Evolutionary conservation across 257 asterid genomes (phyloP), one percentile per base, ranked within the genome.

Genomic region (Buddleja alternifolia): DNA sequence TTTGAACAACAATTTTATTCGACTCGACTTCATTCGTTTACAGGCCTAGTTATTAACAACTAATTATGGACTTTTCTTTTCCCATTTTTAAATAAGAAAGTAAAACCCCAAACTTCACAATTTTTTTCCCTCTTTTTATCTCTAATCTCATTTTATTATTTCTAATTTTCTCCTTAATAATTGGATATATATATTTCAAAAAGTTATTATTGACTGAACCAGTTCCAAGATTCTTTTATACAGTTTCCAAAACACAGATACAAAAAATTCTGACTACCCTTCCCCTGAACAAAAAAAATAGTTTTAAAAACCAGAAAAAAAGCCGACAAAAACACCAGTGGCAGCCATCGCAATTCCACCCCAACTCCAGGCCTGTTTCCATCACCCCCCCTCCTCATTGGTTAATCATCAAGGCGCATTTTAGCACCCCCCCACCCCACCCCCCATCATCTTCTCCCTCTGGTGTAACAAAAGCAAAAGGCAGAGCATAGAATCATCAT

Each of bases 371-470:
- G 83, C 75, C 90, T 67, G 25, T 78, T 81, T 81, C 70, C 81
- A 70, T 73, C 71, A 63, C 75, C 61, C 46, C 46, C 19, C 72
- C 75, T 75, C n/a, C 82, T 75, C 81, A 78, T 78, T 80, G 86
- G 82, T 86, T 80, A 82, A 85, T 80, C 84, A 80, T 83, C 82
- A 75, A 76, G 56, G 80, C 83, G 87, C 89, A 84, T 78, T 78
- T 84, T 82, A 76, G 85, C 83, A 79, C 76, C 69, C 74, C 46
- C 63, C 53, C 75, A 73, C 75, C 66, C 66, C 79, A 73, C 75
- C 75, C 75, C 66, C 66, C 79, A 73, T 78, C 82, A 66, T 53
- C 80, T 59, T 40, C 78, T n/a, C 66, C 62, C 76, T 20, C 72
- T 66, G 66, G 47, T 57, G 64, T 47, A 74, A 58, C 70, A 66